Conservation (phyloP, 2,329 filamentous ascomycete species). For the Corniculantispora saksenae region DNA sequence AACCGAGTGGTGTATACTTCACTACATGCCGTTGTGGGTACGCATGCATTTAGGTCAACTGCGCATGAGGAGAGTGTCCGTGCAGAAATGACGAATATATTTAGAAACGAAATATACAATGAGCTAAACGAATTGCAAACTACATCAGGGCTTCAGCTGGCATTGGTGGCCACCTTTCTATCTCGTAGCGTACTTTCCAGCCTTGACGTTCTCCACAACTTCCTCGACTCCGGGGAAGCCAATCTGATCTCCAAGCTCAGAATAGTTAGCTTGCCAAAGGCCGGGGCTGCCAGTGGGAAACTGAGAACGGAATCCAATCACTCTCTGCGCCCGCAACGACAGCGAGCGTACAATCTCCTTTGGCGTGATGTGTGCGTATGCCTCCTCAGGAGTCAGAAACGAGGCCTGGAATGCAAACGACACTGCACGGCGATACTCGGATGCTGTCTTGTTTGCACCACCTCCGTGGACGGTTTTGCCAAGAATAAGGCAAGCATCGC, state of each 20-base stretch:
- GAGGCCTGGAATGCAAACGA: background rate
- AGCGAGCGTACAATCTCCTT: background rate
- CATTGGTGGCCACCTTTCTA: too few species aligned
- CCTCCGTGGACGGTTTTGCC: conserved; percentile 36
- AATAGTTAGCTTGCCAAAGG: background rate
- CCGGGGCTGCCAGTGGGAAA: background rate
- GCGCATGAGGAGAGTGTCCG: too few species aligned
- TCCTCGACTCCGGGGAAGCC: background rate
- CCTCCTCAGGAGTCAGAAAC: background rate
- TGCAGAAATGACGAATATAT: too few species aligned
- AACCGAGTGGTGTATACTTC: too few species aligned
- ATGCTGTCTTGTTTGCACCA: conserved; percentile 31
- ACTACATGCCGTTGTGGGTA: too few species aligned
- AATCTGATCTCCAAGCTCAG: background rate
- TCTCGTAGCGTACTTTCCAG: too few species aligned
- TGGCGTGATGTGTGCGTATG: background rate
- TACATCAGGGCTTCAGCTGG: too few species aligned
- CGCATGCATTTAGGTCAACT: too few species aligned
- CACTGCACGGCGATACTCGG: background rate
- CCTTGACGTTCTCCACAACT: too few species aligned
- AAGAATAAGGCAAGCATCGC: conserved; percentile 32
- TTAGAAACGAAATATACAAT: too few species aligned
- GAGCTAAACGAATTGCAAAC: too few species aligned
- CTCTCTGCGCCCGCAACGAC: background rate
- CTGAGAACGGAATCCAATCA: background rate